These are phyloP conservation scores for Chaetomium fimeti DNA, from an alignment of 495 filamentous ascomycete species.

Conservation along the genomic window DNA sequence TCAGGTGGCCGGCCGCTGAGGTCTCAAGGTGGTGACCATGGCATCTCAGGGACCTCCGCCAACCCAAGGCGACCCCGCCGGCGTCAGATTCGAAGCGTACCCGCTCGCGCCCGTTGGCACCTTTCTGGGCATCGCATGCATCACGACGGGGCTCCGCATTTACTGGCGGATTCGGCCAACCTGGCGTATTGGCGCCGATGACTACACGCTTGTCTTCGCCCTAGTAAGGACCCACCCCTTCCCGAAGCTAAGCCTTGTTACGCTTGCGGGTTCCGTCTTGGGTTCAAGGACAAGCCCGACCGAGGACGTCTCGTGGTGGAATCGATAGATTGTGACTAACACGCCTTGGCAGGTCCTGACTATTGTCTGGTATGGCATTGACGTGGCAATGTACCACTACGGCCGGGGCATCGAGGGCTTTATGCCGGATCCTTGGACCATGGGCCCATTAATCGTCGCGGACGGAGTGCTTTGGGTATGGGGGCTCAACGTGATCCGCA, in stretches of 20 bases:
- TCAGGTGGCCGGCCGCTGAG: neutral
- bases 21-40: neutral
- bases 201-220: conserved; percentile 7
- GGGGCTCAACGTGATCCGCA: conserved; percentile 12
- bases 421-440: conserved; percentile 3
- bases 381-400: conserved; percentile 12
- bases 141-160: conserved; percentile 7
- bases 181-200: conserved; percentile 6
- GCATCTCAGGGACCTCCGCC: neutral
- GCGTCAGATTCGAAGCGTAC: neutral
- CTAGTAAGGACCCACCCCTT: neutral
- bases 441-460: conserved; percentile 7
- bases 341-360: conserved; percentile 3
- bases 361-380: conserved; percentile 10
- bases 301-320: neutral
- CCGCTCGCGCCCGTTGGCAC: conserved; percentile 6
- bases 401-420: conserved; percentile 11
- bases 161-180: conserved; percentile 7
- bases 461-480: conserved; percentile 15
- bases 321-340: neutral
- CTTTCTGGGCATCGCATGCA: conserved; percentile 11
- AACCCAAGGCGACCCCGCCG: neutral
- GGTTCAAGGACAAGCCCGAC: too few relatives aligned
- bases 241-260: neutral
- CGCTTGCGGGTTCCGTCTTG: too few relatives aligned